Conservation (phyloP, 805 yeast genomes). For the Candida fluviatilis region DNA sequence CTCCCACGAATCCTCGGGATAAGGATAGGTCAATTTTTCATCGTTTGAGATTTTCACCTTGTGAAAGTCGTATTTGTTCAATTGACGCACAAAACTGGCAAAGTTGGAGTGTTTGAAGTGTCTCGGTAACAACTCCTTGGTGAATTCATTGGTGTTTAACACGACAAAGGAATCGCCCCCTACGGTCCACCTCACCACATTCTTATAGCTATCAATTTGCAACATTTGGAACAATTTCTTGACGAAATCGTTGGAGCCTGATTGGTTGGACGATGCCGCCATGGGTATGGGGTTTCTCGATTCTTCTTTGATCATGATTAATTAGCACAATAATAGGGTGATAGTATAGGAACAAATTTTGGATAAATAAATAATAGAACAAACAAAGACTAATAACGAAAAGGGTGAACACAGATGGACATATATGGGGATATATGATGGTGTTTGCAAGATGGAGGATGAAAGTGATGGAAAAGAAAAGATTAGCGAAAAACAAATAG, state of each 20-base stretch:
- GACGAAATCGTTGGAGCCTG: slow-evolving; percentile 73
- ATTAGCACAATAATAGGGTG: neutral
- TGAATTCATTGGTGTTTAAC: slow-evolving; percentile 83
- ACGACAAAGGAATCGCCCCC: slow-evolving; percentile 87
- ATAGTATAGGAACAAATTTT: too few species aligned
- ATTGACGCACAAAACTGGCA: slow-evolving; percentile 92
- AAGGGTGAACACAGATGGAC: too few species aligned
- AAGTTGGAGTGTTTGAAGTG: slow-evolving; percentile 95
- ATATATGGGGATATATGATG: too few species aligned
- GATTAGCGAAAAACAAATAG: too few species aligned
- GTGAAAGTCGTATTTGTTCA: slow-evolving; percentile 96
- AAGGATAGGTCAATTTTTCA: slow-evolving; percentile 48
- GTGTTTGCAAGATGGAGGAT: too few species aligned
- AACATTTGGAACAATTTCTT: slow-evolving; percentile 79
- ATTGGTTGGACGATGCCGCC: slow-evolving; percentile 26
- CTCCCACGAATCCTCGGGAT: slow-evolving; percentile 88
- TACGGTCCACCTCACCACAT: slow-evolving; percentile 81
- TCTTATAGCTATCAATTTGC: slow-evolving; percentile 70
- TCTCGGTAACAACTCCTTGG: slow-evolving; percentile 82
- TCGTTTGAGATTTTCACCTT: slow-evolving; percentile 77
- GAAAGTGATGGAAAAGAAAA: too few species aligned
- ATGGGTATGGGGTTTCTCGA: slow-evolving; percentile 6
- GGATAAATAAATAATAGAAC: too few species aligned
- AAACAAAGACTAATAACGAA: too few species aligned
- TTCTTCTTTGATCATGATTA: slow-evolving; percentile 5